These are phyloP conservation scores for Coemansia sp. DNA, from an alignment of 192 early-diverging fungal genomes.

Conservation along the genomic window DNA sequence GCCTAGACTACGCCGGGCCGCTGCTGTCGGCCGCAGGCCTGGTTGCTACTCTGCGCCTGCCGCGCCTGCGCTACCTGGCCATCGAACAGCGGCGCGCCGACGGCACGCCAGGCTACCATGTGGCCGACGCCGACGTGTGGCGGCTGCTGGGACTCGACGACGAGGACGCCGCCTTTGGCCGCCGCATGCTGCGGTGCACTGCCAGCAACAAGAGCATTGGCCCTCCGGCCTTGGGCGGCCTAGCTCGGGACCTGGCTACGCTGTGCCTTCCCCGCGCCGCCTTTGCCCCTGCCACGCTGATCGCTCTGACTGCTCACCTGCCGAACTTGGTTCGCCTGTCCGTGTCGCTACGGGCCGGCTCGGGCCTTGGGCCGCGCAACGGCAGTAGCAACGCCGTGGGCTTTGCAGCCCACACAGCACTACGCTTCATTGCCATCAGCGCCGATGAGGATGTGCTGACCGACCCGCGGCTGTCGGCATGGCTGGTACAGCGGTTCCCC, in stretches of 20 bases:
- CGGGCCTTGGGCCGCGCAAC: background rate
- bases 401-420: background rate
- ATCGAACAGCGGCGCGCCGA: slow-evolving; percentile 39
- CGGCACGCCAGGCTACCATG: slow-evolving; percentile 37
- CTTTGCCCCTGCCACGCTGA: slow-evolving; percentile 29
- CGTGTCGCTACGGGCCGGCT: slow-evolving; percentile 30
- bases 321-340: slow-evolving; percentile 23
- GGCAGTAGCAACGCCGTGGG: background rate
- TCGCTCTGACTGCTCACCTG: slow-evolving; percentile 24
- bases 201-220: slow-evolving; percentile 3
- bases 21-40: slow-evolving; percentile 32
- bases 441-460: slow-evolving; percentile 41
- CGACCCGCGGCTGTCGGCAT: slow-evolving; percentile 27
- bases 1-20: slow-evolving; percentile 45
- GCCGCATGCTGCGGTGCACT: slow-evolving; percentile 7
- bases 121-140: slow-evolving; percentile 23
- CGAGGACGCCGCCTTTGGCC: slow-evolving; percentile 10
- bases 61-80: slow-evolving; percentile 29
- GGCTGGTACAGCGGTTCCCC: slow-evolving; percentile 34
- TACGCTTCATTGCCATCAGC: slow-evolving; percentile 18
- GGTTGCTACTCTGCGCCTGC: slow-evolving; percentile 20
- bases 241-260: slow-evolving; percentile 7
- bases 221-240: background rate
- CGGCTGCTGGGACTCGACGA: slow-evolving; percentile 25
- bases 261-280: slow-evolving; percentile 29